Evolutionary conservation across 768 basidiomycete species (phyloP), one percentile per base, ranked within the genome.

Genomic region (Macrolepiota albuminosa): DNA sequence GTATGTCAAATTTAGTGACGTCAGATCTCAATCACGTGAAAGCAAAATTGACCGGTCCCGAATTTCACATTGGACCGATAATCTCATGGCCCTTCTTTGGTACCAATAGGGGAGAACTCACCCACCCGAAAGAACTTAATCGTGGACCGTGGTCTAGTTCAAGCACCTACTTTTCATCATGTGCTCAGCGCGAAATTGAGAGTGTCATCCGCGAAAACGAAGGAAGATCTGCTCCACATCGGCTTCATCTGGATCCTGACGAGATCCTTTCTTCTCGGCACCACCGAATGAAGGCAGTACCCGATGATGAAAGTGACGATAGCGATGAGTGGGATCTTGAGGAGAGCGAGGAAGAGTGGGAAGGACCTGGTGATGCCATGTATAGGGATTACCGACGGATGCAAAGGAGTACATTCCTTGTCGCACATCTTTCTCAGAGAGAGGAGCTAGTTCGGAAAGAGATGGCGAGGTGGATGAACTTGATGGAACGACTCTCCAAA

Each of bases 61-160:
- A 80, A 54, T 83, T 80, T 71, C 82, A 86, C 53, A 78, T 93
- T 47, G 91, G 91, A 4, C 88, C 88, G 8, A 93, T 94, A 66
- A 83, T 93, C 53, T 92, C 91, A 3, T 94, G 92, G 91, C 88
- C 91, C 1, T 94, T 93, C 78, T 94, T 94, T 69, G 91, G 91
- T 49, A 88, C 89, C 4, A 85, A 87, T 63, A 81, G 92, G 43
- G 91, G 91, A 36, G 86, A 89, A 59, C 79, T 91, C 26, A 64
- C 71, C 3, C 87, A 88, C 64, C 86, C 85, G 3, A 73, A 77
- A 24, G 89, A 91, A 64, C 78, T 93, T 39, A 78, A 91, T 66
- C 85, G 91, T n/a, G 91, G 91, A 2, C 92, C 91, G 0, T 93
- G 90, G 88, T 59, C 78, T 3, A 78, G 80, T 5, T 81, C 85